Conservation (phyloP, 805 yeast species). For the Nadsonia fulvescens region DNA sequence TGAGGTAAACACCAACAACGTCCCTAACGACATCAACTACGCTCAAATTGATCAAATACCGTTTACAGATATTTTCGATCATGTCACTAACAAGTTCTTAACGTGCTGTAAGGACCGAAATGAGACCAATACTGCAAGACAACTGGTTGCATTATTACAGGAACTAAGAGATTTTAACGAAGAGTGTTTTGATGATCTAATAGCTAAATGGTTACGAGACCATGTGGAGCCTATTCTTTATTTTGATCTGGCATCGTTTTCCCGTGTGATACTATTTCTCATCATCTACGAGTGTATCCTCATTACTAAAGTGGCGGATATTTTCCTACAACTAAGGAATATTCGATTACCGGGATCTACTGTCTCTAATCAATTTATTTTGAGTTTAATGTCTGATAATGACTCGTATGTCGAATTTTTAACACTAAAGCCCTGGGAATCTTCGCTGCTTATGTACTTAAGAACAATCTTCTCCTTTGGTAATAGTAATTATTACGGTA, state of each 20-base stretch:
- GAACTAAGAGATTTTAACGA: conserved; percentile 12
- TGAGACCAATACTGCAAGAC: conserved; percentile 7
- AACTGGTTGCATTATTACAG: conserved; percentile 7
- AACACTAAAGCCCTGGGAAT: too few relatives aligned
- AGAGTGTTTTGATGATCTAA: conserved; percentile 9
- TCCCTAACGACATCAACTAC: conserved; percentile 1
- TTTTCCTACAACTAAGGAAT: conserved; percentile 14
- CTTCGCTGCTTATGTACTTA: too few relatives aligned
- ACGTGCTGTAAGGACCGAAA: conserved; percentile 6
- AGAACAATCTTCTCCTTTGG: too few relatives aligned
- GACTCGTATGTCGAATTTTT: too few relatives aligned
- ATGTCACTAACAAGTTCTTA: conserved; percentile 7
- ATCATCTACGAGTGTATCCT: conserved; percentile 22
- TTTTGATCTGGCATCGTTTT: conserved; percentile 19
- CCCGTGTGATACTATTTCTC: conserved; percentile 22
- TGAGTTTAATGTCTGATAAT: too few relatives aligned
- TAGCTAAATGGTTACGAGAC: conserved; percentile 14
- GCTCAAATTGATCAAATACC: too few relatives aligned
- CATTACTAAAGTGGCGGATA: conserved; percentile 19
- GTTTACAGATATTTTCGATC: conserved; percentile 6
- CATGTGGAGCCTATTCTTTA: conserved; percentile 14
- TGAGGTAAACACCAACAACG: conserved; percentile 7
- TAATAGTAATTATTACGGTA: too few relatives aligned
- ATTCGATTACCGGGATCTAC: too few relatives aligned
- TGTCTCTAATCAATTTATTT: too few relatives aligned